Conservation (phyloP, 2,329 filamentous ascomycete species). For the Aspergillus nomiae region DNA sequence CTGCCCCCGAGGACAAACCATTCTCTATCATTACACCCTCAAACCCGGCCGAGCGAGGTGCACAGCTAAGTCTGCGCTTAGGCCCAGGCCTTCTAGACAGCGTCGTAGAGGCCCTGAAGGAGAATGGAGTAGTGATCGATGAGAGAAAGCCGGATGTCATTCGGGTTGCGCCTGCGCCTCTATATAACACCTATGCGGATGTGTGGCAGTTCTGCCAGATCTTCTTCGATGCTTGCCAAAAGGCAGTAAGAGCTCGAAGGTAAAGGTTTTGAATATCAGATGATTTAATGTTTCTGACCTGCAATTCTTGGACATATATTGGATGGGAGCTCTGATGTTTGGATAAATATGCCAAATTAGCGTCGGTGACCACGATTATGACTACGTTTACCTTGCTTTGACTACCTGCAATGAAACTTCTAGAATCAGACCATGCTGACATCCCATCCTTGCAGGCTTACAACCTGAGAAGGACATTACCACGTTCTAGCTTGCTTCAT, state of each 20-base stretch:
- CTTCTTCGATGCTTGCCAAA: slow-evolving; percentile 53
- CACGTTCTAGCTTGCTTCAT: not conserved
- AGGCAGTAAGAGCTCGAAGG: slow-evolving; percentile 30
- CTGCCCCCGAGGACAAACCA: slow-evolving; percentile 35
- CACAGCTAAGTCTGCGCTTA: slow-evolving; percentile 76
- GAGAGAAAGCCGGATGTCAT: slow-evolving; percentile 85
- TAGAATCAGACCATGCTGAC: not conserved
- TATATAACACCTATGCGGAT: slow-evolving; percentile 81
- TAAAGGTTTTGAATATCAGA: slow-evolving; percentile 1
- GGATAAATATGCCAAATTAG: not conserved
- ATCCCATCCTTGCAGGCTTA: not conserved
- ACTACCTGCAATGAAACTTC: not conserved
- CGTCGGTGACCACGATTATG: not conserved
- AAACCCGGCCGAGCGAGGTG: slow-evolving; percentile 68
- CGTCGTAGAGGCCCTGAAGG: slow-evolving; percentile 65
- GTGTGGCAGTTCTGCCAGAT: slow-evolving; percentile 63
- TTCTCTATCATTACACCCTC: slow-evolving; percentile 71
- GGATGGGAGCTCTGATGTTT: not conserved
- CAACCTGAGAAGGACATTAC: not conserved
- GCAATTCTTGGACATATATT: not conserved
- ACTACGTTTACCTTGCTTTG: not conserved
- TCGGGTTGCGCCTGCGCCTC: slow-evolving; percentile 76
- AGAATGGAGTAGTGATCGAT: slow-evolving; percentile 73
- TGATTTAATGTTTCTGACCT: slow-evolving; percentile 4
- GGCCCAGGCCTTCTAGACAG: slow-evolving; percentile 69